phyloP scores from a whole-genome alignment of 2,329 filamentous ascomycete genomes.

The Aureobasidium sp. region DNA sequence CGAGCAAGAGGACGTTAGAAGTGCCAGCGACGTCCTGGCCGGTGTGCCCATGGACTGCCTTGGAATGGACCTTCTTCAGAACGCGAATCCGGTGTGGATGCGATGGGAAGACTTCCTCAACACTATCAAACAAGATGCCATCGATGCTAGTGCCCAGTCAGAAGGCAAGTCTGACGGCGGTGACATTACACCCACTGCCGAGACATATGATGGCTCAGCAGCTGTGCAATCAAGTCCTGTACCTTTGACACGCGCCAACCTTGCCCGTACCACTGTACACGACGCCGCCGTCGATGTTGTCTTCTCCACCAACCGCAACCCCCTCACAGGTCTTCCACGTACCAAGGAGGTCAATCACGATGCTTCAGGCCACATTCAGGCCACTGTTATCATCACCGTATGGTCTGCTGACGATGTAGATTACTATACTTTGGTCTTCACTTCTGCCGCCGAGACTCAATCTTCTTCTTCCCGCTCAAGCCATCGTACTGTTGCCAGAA shows the following conservation, averaged over 20 bases:
- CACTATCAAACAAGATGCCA: slow-evolving; percentile 34
- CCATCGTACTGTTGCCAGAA: slow-evolving; percentile 33
- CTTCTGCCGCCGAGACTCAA: slow-evolving; percentile 38
- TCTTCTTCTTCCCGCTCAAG: slow-evolving; percentile 13
- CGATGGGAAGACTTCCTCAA: slow-evolving; percentile 43
- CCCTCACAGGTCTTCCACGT: slow-evolving; percentile 28
- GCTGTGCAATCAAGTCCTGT: background rate
- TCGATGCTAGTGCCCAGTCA: slow-evolving; percentile 12
- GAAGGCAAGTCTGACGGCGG: slow-evolving; percentile 11
- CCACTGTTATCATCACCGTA: slow-evolving; percentile 69
- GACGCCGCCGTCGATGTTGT: slow-evolving; percentile 62
- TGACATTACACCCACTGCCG: slow-evolving; percentile 13
- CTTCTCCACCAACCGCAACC: slow-evolving; percentile 44
- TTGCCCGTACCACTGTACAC: slow-evolving; percentile 35
- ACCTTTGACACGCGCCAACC: slow-evolving; percentile 14
- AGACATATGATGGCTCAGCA: background rate
- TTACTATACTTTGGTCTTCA: slow-evolving; percentile 70
- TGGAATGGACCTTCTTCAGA: slow-evolving; percentile 64
- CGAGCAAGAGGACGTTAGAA: slow-evolving; percentile 22
- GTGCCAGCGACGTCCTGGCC: slow-evolving; percentile 50
- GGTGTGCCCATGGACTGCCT: slow-evolving; percentile 61
- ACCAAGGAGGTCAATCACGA: slow-evolving; percentile 8
- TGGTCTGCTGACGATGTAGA: slow-evolving; percentile 61
- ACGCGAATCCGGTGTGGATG: slow-evolving; percentile 47
- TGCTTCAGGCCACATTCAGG: slow-evolving; percentile 37